Evolutionary conservation across 1,284 basidiomycete genomes (phyloP).

Genomic region (Leccinum griseonigrum): DNA sequence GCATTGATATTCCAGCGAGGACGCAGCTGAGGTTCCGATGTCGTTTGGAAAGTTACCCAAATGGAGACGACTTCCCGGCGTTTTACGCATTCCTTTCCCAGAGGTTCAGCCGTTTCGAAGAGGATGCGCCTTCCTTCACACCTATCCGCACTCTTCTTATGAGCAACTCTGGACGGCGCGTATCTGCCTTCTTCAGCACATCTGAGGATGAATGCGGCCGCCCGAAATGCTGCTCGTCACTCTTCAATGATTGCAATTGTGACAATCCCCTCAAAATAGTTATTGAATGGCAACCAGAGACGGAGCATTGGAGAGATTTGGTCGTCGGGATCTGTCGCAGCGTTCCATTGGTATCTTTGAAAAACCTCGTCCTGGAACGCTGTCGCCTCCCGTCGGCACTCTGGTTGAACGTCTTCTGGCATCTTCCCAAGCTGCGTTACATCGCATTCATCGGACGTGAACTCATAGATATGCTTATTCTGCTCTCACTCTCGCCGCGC

Average conservation of each 20-base stretch:
- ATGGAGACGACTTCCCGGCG: not conserved
- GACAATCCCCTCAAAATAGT: not conserved
- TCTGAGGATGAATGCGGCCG: not conserved
- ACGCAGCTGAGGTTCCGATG: constrained; percentile 1
- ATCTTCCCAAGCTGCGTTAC: not conserved
- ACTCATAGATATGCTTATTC: not conserved
- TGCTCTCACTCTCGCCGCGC: not conserved
- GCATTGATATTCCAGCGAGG: not conserved
- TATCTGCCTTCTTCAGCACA: not conserved
- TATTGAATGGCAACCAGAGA: not conserved
- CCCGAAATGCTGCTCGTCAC: not conserved
- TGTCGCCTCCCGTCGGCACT: not conserved
- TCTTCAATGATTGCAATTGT: constrained; percentile 2
- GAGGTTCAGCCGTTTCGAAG: not conserved
- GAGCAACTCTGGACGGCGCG: not conserved
- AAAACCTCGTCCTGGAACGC: not conserved
- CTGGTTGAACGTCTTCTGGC: not conserved
- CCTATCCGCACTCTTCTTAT: not conserved
- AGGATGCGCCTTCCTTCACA: not conserved
- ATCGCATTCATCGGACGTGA: not conserved
- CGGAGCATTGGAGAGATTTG: not conserved
- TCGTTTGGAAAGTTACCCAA: not conserved
- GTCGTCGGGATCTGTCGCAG: constrained; percentile 5
- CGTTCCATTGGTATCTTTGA: not conserved
- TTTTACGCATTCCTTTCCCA: not conserved